Evolutionary conservation across 75 land plant species (phyloP).

Genomic region (Selaginella tamariscina): DNA sequence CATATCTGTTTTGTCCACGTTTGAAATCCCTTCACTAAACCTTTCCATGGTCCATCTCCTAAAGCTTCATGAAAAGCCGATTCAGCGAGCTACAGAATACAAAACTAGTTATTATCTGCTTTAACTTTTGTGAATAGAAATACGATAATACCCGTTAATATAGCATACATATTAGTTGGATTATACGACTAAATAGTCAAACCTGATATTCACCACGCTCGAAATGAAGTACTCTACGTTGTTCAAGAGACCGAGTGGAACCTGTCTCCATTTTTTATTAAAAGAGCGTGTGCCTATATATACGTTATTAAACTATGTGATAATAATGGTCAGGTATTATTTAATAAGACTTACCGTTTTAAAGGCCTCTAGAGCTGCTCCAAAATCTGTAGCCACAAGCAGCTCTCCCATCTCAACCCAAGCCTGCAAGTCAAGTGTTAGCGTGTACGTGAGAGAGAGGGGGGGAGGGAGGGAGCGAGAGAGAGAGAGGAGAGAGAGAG

Average conservation of each 20-base stretch:
- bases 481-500: no score
- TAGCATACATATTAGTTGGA: not conserved
- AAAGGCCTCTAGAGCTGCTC: conserved; percentile 72
- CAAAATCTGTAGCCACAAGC: conserved; percentile 50
- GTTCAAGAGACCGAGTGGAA: conserved; percentile 70
- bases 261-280: conserved; percentile 43
- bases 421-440: conserved; percentile 34
- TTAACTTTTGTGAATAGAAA: no score
- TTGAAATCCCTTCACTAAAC: conserved; percentile 32
- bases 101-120: no score
- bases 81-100: conserved; percentile 43
- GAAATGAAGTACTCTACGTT: conserved; percentile 84
- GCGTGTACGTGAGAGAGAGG: no score
- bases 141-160: no score
- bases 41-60: conserved; percentile 69
- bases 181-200: conserved; percentile 4
- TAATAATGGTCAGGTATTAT: not conserved
- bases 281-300: conserved; percentile 47
- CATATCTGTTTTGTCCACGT: conserved; percentile 37
- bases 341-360: conserved; percentile 42
- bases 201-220: conserved; percentile 86
- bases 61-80: conserved; percentile 70
- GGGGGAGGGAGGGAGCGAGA: no score
- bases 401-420: conserved; percentile 87
- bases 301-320: not conserved